phyloP scores from a whole-genome alignment of 352 stramenopile genomes.

The Globisporangium perplexum region DNA sequence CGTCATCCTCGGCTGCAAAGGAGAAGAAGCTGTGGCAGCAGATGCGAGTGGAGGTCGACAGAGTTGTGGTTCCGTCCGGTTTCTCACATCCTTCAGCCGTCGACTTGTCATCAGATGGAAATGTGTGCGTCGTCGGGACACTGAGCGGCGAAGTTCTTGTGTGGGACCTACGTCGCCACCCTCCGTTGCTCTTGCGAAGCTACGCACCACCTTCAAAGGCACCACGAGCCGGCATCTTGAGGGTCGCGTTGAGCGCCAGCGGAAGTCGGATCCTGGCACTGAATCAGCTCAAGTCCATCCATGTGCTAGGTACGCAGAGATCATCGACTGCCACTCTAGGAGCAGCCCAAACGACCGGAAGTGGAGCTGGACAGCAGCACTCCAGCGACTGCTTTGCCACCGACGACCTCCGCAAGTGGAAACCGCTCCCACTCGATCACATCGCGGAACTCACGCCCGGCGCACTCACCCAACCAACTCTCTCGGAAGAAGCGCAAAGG shows the following conservation, averaged over 20 bases:
- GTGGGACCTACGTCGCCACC: slow-evolving; percentile 22
- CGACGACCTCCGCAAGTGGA: slow-evolving; percentile 25
- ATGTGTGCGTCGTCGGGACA: slow-evolving; percentile 27
- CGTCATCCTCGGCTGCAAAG: too few species aligned
- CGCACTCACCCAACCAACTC: slow-evolving; percentile 15
- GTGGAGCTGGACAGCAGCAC: slow-evolving; percentile 8
- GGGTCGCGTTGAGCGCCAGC: slow-evolving; percentile 17
- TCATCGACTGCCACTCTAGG: slow-evolving; percentile 7
- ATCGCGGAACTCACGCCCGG: slow-evolving; percentile 18
- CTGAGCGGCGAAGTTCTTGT: slow-evolving; percentile 24
- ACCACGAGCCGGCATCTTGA: slow-evolving; percentile 19
- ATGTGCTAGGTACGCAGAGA: slow-evolving; percentile 23
- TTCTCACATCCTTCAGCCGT: slow-evolving; percentile 25
- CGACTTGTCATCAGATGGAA: slow-evolving; percentile 18
- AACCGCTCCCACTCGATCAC: slow-evolving; percentile 21
- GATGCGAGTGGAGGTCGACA: slow-evolving; percentile 18
- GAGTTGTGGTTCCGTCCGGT: slow-evolving; percentile 12
- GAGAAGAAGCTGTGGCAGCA: slow-evolving; percentile 30
- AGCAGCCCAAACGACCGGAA: not conserved
- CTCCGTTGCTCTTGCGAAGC: slow-evolving; percentile 16
- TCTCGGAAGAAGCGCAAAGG: slow-evolving; percentile 18
- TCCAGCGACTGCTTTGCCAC: slow-evolving; percentile 29
- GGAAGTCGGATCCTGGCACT: slow-evolving; percentile 13
- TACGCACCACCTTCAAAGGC: slow-evolving; percentile 19
- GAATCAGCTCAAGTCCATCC: slow-evolving; percentile 20